phyloP scores from a whole-genome alignment of 1,284 basidiomycete species.

The Puccinia triticina region DNA sequence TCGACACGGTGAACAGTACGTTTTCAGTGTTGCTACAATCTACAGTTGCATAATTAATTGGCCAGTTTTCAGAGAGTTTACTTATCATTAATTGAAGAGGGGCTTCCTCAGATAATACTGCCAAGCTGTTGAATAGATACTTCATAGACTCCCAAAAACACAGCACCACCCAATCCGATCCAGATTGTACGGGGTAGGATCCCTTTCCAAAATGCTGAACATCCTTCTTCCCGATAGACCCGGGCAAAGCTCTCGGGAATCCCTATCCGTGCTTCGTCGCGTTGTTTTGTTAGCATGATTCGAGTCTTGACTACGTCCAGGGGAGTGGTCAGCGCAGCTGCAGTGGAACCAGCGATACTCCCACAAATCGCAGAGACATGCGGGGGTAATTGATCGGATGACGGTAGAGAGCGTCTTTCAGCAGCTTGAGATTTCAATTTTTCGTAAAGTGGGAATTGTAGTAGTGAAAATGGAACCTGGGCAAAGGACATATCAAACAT shows the following conservation, averaged over 20 bases:
- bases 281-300: constrained; percentile 86
- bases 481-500: constrained; percentile 28
- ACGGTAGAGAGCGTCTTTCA: constrained; percentile 62
- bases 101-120: neutral
- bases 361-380: constrained; percentile 79
- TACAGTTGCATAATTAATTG: neutral
- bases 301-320: constrained; percentile 96
- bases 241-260: constrained; percentile 35
- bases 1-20: too few species aligned
- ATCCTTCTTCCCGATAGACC: constrained; percentile 77
- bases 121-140: constrained; percentile 51
- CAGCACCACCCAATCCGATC: constrained; percentile 94
- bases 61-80: neutral
- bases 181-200: constrained; percentile 88
- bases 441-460: constrained; percentile 97
- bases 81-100: neutral
- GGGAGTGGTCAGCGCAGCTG: constrained; percentile 88
- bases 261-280: constrained; percentile 62
- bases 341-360: constrained; percentile 83
- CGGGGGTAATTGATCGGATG: constrained; percentile 71
- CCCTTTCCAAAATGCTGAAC: constrained; percentile 78
- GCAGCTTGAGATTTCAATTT: constrained; percentile 69
- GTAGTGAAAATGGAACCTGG: constrained; percentile 93
- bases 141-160: constrained; percentile 94
- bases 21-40: neutral